A percentile compares a stretch with the other conserved stretches of the same genome.
phyloP scores from a whole-genome alignment of 371 early-diverging fungal genomes.

The Dinochytrium kinnereticum region DNA sequence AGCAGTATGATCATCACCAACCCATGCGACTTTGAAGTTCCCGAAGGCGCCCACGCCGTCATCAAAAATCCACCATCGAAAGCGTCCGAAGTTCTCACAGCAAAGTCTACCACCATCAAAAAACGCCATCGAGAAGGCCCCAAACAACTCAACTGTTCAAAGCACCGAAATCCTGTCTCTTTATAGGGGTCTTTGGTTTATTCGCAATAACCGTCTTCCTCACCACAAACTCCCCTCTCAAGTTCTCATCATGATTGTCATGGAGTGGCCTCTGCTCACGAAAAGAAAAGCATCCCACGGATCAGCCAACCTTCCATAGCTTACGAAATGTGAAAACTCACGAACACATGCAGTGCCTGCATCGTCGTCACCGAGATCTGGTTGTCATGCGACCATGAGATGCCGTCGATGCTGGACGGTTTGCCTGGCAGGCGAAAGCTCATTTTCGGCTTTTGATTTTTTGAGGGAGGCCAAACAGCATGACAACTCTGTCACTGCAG shows the following conservation, averaged over 20 bases:
- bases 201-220: background rate
- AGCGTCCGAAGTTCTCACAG: background rate
- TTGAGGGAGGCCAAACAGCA: background rate
- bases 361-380: background rate
- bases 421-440: background rate
- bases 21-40: slow-evolving; percentile 1
- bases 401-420: background rate
- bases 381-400: slow-evolving; percentile 13
- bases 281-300: no score
- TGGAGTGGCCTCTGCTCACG: background rate
- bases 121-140: background rate
- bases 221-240: background rate
- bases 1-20: background rate
- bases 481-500: background rate
- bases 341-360: background rate
- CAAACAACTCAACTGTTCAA: background rate
- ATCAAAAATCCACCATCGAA: background rate
- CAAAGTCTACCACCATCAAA: background rate
- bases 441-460: background rate
- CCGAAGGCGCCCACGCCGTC: slow-evolving; percentile 3
- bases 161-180: no score
- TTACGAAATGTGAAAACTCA: no score
- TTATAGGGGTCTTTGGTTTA: no score
- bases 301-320: no score
- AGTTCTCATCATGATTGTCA: background rate